Conservation (phyloP, 805 yeast genomes). For the Ascoidea tarda region DNA sequence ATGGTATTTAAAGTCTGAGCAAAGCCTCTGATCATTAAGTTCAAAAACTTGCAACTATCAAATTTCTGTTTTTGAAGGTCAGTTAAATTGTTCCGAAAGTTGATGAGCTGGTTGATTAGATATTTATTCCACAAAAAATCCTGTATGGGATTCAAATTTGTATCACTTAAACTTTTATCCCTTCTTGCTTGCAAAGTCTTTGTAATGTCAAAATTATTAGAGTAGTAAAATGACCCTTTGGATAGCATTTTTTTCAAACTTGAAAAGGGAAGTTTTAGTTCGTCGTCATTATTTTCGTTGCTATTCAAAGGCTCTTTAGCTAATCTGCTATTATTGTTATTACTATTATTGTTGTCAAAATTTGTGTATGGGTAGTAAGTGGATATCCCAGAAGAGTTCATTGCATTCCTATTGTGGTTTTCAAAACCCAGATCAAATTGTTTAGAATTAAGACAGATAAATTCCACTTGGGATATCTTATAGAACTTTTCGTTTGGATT, state of each 20-base stretch:
- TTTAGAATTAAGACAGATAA: constrained; percentile 47
- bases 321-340: not conserved
- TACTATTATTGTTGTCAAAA: constrained; percentile 8
- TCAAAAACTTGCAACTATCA: constrained; percentile 58
- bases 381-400: not conserved
- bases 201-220: constrained; percentile 83
- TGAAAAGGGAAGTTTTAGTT: constrained; percentile 64
- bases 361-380: constrained; percentile 14
- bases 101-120: constrained; percentile 66
- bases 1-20: constrained; percentile 48
- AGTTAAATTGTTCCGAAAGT: constrained; percentile 57
- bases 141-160: constrained; percentile 40
- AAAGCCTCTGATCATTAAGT: constrained; percentile 84
- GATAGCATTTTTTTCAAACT: constrained; percentile 58
- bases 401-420: constrained; percentile 10
- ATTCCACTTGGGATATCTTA: constrained; percentile 44
- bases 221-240: constrained; percentile 81
- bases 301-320: too few species aligned
- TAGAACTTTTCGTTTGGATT: constrained; percentile 37
- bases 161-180: constrained; percentile 21
- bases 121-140: constrained; percentile 87
- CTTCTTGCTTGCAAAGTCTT: constrained; percentile 66
- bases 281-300: constrained; percentile 16
- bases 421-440: constrained; percentile 29
- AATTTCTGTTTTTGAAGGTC: constrained; percentile 38